Evolutionary conservation across 2,329 filamentous ascomycete genomes (phyloP).

Genomic region (Fusarium beomiforme): DNA sequence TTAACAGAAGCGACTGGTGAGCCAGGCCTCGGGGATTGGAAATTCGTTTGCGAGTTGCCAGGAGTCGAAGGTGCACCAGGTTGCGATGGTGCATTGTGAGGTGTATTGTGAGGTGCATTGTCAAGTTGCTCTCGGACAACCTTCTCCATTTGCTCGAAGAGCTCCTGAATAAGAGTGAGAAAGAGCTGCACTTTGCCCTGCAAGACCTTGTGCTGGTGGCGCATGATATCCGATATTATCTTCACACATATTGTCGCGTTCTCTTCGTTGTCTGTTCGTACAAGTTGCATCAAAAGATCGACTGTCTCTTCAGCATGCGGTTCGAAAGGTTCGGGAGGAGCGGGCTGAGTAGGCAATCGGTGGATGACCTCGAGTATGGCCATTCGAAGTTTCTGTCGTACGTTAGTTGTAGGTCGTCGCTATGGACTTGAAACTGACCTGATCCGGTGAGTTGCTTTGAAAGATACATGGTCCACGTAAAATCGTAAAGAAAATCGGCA

Average conservation of each 20-base stretch:
- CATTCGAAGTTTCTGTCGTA: conserved; percentile 81
- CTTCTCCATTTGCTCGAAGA: conserved; percentile 94
- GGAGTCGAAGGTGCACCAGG: conserved; percentile 73
- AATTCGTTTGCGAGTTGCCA: conserved; percentile 72
- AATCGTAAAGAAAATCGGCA: conserved; percentile 89
- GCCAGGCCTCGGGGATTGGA: conserved; percentile 87
- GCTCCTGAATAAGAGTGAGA: conserved; percentile 89
- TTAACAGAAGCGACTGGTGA: conserved; percentile 86
- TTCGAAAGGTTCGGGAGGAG: conserved; percentile 82
- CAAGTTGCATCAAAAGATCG: conserved; percentile 87
- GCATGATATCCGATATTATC: conserved; percentile 95
- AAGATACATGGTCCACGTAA: conserved; percentile 89
- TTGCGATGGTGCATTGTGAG: conserved; percentile 60
- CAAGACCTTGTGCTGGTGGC: conserved; percentile 88
- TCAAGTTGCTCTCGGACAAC: conserved; percentile 97
- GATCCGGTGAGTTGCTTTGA: conserved; percentile 87
- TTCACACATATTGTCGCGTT: conserved; percentile 99
- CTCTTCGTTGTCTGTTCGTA: conserved; percentile 94
- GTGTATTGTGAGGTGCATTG: conserved; percentile 68
- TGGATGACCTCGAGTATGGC: conserved; percentile 95
- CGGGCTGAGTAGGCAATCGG: conserved; percentile 77
- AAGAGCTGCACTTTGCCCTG: conserved; percentile 85
- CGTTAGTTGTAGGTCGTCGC: conserved; percentile 27
- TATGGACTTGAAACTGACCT: conserved; percentile 63
- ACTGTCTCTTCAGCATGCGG: conserved; percentile 89